phyloP scores from a whole-genome alignment of 768 basidiomycete genomes.

The Serendipita sp. region DNA sequence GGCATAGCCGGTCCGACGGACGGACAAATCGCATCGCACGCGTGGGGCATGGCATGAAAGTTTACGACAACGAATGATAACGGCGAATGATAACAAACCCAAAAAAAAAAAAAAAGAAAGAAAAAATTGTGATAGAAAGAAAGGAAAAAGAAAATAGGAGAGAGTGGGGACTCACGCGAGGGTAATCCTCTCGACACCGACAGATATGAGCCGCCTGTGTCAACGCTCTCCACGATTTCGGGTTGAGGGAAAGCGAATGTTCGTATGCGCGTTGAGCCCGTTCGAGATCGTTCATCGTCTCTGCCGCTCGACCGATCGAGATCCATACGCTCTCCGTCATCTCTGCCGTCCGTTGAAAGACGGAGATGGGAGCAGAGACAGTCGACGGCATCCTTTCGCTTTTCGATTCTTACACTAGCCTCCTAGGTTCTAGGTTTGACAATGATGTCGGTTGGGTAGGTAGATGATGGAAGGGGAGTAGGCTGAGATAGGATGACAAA shows the following conservation, averaged over 20 bases:
- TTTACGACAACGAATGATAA: too few relatives aligned
- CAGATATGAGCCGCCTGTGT: conserved; percentile 92
- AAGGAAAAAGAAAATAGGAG: neutral
- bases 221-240: conserved; percentile 74
- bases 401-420: neutral
- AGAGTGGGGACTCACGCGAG: conserved; percentile 46
- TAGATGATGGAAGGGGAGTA: neutral
- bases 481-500: neutral
- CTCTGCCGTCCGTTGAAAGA: neutral
- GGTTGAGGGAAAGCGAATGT: conserved; percentile 88
- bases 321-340: neutral
- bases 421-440: neutral
- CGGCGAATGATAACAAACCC: too few relatives aligned
- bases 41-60: too few relatives aligned
- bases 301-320: conserved; percentile 54
- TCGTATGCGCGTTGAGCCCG: conserved; percentile 89
- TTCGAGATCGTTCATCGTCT: conserved; percentile 88
- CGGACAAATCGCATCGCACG: too few relatives aligned
- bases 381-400: neutral
- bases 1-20: too few relatives aligned
- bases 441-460: neutral
- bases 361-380: neutral
- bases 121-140: neutral
- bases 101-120: neutral
- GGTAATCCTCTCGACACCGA: conserved; percentile 94